Conservation (phyloP, 352 stramenopile species). For the Phytophthora pini region DNA sequence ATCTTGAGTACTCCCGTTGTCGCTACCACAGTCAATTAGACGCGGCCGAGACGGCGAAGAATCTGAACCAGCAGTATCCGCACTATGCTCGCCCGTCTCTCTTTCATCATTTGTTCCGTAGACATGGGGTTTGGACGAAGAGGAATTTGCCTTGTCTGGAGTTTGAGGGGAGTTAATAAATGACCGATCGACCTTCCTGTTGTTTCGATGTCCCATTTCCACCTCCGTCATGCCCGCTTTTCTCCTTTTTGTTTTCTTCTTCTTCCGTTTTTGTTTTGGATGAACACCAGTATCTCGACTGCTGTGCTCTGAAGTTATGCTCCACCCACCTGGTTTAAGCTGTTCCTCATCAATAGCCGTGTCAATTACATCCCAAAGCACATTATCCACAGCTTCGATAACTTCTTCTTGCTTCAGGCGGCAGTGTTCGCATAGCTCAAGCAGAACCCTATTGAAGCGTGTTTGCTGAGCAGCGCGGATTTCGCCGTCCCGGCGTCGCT, state of each 20-base stretch:
- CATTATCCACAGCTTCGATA: slow-evolving; percentile 31
- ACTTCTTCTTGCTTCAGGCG: slow-evolving; percentile 35
- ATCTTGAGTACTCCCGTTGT: slow-evolving; percentile 28
- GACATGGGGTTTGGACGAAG: slow-evolving; percentile 6
- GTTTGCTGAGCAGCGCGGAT: slow-evolving; percentile 40
- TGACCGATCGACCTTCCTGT: not conserved
- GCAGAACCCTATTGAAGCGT: slow-evolving; percentile 49
- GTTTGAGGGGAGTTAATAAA: slow-evolving; percentile 10
- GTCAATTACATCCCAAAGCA: slow-evolving; percentile 55
- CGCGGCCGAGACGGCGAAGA: slow-evolving; percentile 27
- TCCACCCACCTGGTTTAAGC: slow-evolving; percentile 28
- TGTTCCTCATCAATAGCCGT: slow-evolving; percentile 28
- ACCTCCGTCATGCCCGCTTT: not conserved
- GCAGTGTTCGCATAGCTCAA: slow-evolving; percentile 46
- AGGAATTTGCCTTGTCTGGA: not conserved
- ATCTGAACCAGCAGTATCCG: slow-evolving; percentile 34
- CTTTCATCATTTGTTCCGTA: slow-evolving; percentile 9
- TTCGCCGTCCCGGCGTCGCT: slow-evolving; percentile 55
- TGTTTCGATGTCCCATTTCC: not conserved
- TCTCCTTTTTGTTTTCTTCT: slow-evolving; percentile 42
- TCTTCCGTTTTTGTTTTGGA: slow-evolving; percentile 37
- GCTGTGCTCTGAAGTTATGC: slow-evolving; percentile 1
- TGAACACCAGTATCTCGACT: slow-evolving; percentile 2
- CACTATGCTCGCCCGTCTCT: slow-evolving; percentile 32
- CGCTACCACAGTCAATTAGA: slow-evolving; percentile 25